Conservation (phyloP, 805 yeast species). For the Candida pseudoglaebosa region DNA sequence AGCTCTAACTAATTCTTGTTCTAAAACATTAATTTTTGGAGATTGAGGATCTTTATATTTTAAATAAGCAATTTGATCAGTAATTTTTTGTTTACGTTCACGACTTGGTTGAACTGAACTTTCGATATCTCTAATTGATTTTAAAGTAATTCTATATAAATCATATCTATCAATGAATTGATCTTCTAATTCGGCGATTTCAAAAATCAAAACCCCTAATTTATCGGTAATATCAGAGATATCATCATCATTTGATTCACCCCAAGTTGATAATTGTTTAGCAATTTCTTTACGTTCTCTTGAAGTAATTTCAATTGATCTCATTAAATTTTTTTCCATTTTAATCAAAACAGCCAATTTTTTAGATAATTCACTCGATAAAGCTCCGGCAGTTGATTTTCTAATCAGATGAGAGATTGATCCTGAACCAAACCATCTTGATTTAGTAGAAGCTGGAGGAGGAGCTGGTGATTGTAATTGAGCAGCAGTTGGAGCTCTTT, state of each 20-base stretch:
- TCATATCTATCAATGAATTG: constrained; percentile 98
- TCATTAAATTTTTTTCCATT: constrained; percentile 94
- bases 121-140: constrained; percentile 93
- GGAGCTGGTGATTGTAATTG: constrained; percentile 79
- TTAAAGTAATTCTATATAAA: constrained; percentile 93
- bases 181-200: constrained; percentile 97
- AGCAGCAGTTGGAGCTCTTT: constrained; percentile 80
- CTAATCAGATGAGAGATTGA: constrained; percentile 68
- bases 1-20: constrained; percentile 97
- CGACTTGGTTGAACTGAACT: constrained; percentile 97
- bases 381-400: constrained; percentile 81
- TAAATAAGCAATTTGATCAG: constrained; percentile 95
- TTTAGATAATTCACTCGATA: constrained; percentile 93
- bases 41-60: constrained; percentile 98
- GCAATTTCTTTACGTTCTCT: constrained; percentile 95
- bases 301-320: constrained; percentile 89
- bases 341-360: constrained; percentile 88
- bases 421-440: constrained; percentile 70
- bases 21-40: constrained; percentile 90
- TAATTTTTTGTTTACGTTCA: constrained; percentile 95
- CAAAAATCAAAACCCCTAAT: constrained; percentile 91
- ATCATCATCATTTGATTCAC: constrained; percentile 96
- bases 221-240: constrained; percentile 96
- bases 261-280: constrained; percentile 95
- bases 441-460: constrained; percentile 70